These are phyloP conservation scores for Hondaea fermentalgiana DNA, from an alignment of 108 stramenopile genomes.

Conservation along the genomic window DNA sequence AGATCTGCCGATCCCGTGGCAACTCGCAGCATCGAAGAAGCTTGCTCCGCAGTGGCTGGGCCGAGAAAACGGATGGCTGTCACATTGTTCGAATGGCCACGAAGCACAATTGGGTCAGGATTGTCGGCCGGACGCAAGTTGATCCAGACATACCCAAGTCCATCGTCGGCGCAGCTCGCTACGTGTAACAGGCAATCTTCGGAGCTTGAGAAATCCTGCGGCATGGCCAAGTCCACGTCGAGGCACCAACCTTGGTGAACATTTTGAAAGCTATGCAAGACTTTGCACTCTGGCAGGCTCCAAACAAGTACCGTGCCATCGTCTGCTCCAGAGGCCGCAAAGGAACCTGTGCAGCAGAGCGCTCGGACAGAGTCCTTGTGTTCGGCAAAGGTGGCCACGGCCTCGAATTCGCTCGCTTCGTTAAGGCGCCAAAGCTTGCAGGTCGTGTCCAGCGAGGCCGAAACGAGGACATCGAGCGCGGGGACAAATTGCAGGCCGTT, in stretches of 20 bases:
- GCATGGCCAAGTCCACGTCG: neutral
- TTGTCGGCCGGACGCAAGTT: neutral
- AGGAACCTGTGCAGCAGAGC: neutral
- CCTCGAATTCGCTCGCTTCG: neutral
- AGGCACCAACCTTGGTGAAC: neutral
- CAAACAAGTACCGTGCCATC: neutral
- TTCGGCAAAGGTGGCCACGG: neutral
- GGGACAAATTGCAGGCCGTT: neutral
- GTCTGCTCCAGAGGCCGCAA: neutral
- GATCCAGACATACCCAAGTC: neutral
- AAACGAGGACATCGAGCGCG: neutral
- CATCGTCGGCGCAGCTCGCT: neutral
- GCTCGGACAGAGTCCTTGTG: neutral
- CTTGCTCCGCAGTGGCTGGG: too few relatives aligned
- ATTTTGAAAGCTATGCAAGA: neutral
- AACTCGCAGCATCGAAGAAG: neutral
- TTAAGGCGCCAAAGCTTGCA: neutral
- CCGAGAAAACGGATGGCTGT: neutral
- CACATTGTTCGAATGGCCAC: neutral
- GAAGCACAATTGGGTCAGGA: neutral
- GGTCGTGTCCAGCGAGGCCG: neutral
- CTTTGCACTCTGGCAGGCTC: neutral
- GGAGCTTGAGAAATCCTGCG: neutral
- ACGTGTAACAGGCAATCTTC: neutral
- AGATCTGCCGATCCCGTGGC: constrained; percentile 1